Percentiles rank a stretch among this genome's conserved stretches.
Conservation (phyloP, 352 stramenopile genomes). For the Globisporangium rhizosaccharum region DNA sequence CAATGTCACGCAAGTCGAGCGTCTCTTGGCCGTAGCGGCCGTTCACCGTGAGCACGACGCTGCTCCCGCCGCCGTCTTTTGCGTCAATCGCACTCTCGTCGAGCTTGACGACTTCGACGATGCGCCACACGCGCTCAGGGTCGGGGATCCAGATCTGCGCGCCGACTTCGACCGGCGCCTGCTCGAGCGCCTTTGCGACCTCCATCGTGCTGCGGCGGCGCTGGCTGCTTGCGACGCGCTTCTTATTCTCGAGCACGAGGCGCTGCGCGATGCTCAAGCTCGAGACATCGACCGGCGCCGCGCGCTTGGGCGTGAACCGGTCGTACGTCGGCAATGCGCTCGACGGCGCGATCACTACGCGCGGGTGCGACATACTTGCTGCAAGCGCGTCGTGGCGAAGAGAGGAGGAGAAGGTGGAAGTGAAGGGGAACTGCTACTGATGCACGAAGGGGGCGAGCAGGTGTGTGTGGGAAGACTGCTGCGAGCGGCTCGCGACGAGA, state of each 20-base stretch:
- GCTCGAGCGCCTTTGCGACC: slow-evolving; percentile 54
- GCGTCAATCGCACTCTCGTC: slow-evolving; percentile 5
- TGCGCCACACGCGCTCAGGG: slow-evolving; percentile 74
- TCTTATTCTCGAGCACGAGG: slow-evolving; percentile 83
- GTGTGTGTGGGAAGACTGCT: no score
- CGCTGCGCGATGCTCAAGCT: slow-evolving; percentile 74
- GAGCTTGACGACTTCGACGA: slow-evolving; percentile 73
- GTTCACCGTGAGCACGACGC: slow-evolving; percentile 58
- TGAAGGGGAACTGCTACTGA: background rate
- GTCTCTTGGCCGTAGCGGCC: slow-evolving; percentile 69
- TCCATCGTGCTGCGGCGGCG: slow-evolving; percentile 68
- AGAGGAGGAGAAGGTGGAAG: background rate
- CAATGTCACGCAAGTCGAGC: slow-evolving; percentile 77
- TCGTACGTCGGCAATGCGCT: slow-evolving; percentile 75
- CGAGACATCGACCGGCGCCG: slow-evolving; percentile 47
- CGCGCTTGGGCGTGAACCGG: slow-evolving; percentile 63
- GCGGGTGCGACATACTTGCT: slow-evolving; percentile 22
- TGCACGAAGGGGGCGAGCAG: background rate
- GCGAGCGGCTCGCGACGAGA: background rate
- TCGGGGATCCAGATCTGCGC: slow-evolving; percentile 86
- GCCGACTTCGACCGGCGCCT: slow-evolving; percentile 70
- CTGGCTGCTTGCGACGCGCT: slow-evolving; percentile 53
- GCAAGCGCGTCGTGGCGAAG: background rate
- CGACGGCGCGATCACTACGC: slow-evolving; percentile 55
- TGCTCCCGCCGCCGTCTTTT: slow-evolving; percentile 39